Evolutionary conservation across 73 alveolate species (phyloP).

Genomic region (Tetrahymena elliotti): DNA sequence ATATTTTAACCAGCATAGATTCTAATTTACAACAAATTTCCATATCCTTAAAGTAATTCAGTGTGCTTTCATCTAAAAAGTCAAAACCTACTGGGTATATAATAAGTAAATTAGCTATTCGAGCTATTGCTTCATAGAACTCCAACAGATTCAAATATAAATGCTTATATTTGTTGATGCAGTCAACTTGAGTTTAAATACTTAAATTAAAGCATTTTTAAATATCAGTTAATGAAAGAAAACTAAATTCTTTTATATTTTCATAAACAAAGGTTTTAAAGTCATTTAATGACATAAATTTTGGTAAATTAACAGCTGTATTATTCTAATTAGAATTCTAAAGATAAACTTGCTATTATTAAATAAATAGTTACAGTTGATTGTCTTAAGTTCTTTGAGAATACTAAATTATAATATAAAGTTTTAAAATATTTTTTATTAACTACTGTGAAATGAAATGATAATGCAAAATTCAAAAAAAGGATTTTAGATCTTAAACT

Average conservation of each 20-base stretch:
- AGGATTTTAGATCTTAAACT: too few relatives aligned
- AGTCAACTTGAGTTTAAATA: not conserved
- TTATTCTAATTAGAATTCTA: not conserved
- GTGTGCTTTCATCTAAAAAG: not conserved
- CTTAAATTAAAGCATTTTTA: not conserved
- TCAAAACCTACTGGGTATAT: not conserved
- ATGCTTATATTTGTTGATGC: not conserved
- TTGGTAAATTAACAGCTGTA: not conserved
- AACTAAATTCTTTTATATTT: not conserved
- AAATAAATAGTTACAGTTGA: not conserved
- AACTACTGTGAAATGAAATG: too few relatives aligned
- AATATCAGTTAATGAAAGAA: not conserved
- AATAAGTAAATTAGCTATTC: not conserved
- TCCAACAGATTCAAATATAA: not conserved
- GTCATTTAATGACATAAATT: not conserved
- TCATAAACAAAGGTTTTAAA: not conserved
- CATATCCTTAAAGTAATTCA: not conserved
- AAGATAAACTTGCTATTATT: not conserved
- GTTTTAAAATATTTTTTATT: too few relatives aligned
- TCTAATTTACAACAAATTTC: not conserved
- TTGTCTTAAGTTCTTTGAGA: not conserved
- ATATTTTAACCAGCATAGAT: not conserved
- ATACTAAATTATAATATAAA: not conserved
- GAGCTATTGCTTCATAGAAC: not conserved
- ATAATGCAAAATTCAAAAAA: too few relatives aligned